Conservation (phyloP, 1,284 basidiomycete genomes). For the Austropuccinia psidii region DNA sequence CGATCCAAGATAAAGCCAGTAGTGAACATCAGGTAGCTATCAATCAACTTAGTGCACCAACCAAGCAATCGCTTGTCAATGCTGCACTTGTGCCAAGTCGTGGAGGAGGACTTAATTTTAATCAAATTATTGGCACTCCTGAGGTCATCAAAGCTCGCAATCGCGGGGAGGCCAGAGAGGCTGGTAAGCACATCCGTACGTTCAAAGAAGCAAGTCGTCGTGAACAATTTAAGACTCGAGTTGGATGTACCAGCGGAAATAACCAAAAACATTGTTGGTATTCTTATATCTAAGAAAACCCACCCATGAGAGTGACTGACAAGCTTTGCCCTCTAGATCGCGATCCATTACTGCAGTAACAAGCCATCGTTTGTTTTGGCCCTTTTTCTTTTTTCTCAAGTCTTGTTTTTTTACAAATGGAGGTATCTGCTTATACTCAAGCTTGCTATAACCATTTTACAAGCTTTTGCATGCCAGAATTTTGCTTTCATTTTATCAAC, state of each 20-base stretch:
- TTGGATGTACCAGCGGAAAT: slow-evolving; percentile 67
- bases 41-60: no score
- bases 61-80: neutral
- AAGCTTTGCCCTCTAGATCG: slow-evolving; percentile 58
- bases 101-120: slow-evolving; percentile 19
- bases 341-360: slow-evolving; percentile 49
- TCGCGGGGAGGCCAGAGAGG: slow-evolving; percentile 84
- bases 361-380: no score
- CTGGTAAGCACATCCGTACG: slow-evolving; percentile 75
- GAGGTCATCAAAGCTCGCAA: slow-evolving; percentile 85
- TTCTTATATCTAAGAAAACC: neutral
- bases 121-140: slow-evolving; percentile 49
- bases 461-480: no score
- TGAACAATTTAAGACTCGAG: slow-evolving; percentile 76
- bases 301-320: slow-evolving; percentile 72
- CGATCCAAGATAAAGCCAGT: neutral
- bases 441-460: no score
- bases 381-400: no score
- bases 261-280: slow-evolving; percentile 62
- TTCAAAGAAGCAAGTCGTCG: slow-evolving; percentile 70
- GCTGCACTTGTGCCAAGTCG: slow-evolving; percentile 8
- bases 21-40: neutral
- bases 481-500: no score
- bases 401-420: no score
- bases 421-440: no score